These are phyloP conservation scores for Wallacemonas rigidus DNA, from an alignment of 208 protist species.

Conservation along the genomic window DNA sequence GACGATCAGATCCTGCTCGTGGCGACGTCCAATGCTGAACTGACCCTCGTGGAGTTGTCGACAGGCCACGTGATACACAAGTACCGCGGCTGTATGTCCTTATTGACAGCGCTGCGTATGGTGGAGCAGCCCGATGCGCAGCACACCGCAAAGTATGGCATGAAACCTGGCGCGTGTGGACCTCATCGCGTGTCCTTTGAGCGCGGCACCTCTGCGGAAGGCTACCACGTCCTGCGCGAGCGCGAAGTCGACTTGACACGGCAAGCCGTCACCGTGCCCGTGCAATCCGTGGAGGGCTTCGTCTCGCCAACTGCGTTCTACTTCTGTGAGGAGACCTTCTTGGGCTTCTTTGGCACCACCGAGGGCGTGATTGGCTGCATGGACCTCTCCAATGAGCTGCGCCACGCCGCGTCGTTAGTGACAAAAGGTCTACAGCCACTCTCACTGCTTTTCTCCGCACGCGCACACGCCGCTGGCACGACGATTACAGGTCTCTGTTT, in stretches of 20 bases:
- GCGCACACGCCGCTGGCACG: conserved; percentile 36
- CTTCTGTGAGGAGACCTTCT: conserved; percentile 44
- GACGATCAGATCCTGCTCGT: conserved; percentile 79
- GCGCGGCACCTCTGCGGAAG: conserved; percentile 37
- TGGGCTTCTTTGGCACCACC: conserved; percentile 75
- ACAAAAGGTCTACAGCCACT: conserved; percentile 40
- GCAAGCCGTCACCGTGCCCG: conserved; percentile 30
- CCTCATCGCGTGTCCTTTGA: conserved; percentile 47
- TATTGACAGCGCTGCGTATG: conserved; percentile 47
- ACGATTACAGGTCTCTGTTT: conserved; percentile 59
- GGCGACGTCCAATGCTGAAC: conserved; percentile 74
- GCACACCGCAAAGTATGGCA: conserved; percentile 66
- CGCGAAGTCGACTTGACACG: conserved; percentile 27
- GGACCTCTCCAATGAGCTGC: conserved; percentile 60
- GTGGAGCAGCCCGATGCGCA: conserved; percentile 61
- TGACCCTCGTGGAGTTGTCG: conserved; percentile 82
- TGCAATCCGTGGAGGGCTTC: conserved; percentile 71
- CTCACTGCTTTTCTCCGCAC: conserved; percentile 39
- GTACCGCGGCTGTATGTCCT: conserved; percentile 68
- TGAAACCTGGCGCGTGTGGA: conserved; percentile 77
- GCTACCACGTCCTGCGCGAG: conserved; percentile 40
- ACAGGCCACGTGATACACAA: conserved; percentile 68
- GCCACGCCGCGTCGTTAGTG: conserved; percentile 44
- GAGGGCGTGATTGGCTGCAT: conserved; percentile 72
- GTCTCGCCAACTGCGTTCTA: conserved; percentile 62